Evolutionary conservation across 768 basidiomycete species (phyloP).

Genomic region (Coprinopsis sp.): DNA sequence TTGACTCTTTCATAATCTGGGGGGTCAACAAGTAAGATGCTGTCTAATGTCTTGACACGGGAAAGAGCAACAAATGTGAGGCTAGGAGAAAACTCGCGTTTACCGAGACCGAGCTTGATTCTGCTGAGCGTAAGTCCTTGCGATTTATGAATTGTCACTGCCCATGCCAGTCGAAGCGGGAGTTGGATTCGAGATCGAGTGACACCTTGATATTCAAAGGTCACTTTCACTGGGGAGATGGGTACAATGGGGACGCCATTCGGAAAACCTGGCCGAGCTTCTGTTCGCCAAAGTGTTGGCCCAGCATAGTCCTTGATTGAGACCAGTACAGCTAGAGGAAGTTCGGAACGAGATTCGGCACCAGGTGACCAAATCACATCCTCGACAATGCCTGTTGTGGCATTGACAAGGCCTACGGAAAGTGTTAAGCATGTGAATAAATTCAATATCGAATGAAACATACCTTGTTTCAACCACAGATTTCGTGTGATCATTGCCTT

Average conservation of each 20-base stretch:
- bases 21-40: no score
- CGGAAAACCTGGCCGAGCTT: not conserved
- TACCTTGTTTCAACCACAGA: constrained; percentile 18
- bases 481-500: constrained; percentile 21
- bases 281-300: constrained; percentile 2
- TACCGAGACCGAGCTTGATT: not conserved
- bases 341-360: not conserved
- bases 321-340: constrained; percentile 8
- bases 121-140: not conserved
- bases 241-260: constrained; percentile 6
- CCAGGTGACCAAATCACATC: constrained; percentile 5
- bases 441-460: constrained; percentile 1
- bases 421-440: not conserved
- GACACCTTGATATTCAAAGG: no score
- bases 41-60: no score
- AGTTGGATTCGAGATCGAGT: no score
- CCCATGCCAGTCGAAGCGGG: not conserved
- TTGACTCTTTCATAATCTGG: no score
- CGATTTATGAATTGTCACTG: constrained; percentile 1
- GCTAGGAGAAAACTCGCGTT: not conserved
- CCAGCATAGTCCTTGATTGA: constrained; percentile 7
- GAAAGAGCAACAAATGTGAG: no score
- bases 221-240: constrained; percentile 13
- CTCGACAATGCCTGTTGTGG: constrained; percentile 4
- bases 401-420: constrained; percentile 10